A percentile compares a stretch with the other conserved stretches of the same genome.
Conservation (phyloP, 345 rosid species). For the Carallia pectinifolia region DNA sequence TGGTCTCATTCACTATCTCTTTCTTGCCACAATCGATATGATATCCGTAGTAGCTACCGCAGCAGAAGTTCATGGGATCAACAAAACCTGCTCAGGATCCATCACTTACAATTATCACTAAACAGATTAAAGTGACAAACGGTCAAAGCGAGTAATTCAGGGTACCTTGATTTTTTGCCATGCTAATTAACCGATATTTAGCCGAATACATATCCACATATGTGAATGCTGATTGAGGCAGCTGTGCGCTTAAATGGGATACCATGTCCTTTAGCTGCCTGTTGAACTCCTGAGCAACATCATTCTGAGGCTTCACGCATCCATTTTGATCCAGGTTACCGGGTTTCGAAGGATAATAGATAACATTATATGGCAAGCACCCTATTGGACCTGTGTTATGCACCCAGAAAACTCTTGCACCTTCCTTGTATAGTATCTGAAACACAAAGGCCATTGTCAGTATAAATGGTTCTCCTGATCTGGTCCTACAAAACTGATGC, state of each 20-base stretch:
- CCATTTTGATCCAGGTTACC: slow-evolving; percentile 47
- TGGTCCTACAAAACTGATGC: not conserved
- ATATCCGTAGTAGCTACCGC: slow-evolving; percentile 59
- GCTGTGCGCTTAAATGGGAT: slow-evolving; percentile 37
- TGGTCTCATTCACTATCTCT: slow-evolving; percentile 58
- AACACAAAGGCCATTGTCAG: slow-evolving; percentile 16
- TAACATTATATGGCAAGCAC: slow-evolving; percentile 52
- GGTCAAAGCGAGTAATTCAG: not conserved
- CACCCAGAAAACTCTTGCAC: slow-evolving; percentile 77
- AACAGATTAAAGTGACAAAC: not conserved
- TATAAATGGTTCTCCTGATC: not conserved
- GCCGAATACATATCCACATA: slow-evolving; percentile 69
- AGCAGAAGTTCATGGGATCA: slow-evolving; percentile 61
- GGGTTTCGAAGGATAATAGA: slow-evolving; percentile 30
- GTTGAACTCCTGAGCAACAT: slow-evolving; percentile 63
- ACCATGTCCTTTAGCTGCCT: slow-evolving; percentile 55
- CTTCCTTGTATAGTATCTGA: slow-evolving; percentile 58
- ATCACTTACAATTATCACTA: not conserved
- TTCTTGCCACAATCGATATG: slow-evolving; percentile 66
- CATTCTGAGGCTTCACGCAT: slow-evolving; percentile 57
- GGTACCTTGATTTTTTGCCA: slow-evolving; percentile 55
- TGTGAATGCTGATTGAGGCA: slow-evolving; percentile 46
- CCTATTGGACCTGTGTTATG: slow-evolving; percentile 84
- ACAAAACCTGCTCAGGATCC: slow-evolving; percentile 50
- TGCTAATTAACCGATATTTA: slow-evolving; percentile 48